phyloP scores from a whole-genome alignment of 169 alveolate genomes.

The Plasmodium chabaudi region DNA sequence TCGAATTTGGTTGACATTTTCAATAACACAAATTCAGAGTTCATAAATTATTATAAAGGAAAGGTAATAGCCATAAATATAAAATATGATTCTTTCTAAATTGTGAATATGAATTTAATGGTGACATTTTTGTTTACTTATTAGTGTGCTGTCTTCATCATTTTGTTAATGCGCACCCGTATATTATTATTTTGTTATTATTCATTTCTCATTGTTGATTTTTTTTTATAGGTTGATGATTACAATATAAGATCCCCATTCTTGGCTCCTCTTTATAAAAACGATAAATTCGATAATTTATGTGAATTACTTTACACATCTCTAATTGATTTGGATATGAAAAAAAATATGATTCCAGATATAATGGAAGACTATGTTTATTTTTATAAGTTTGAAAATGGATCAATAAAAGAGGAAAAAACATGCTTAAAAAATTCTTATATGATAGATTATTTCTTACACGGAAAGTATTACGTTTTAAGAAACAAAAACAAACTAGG shows the following conservation, averaged over 20 bases:
- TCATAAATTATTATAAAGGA: constrained; percentile 21
- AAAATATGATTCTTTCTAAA: neutral
- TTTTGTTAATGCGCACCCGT: neutral
- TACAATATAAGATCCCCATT: constrained; percentile 70
- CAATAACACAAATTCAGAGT: constrained; percentile 10
- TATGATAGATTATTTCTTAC: constrained; percentile 84
- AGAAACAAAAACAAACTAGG: constrained; percentile 84
- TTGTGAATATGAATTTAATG: neutral
- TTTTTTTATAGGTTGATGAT: constrained; percentile 21
- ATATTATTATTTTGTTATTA: neutral
- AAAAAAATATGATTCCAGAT: constrained; percentile 64
- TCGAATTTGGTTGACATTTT: constrained; percentile 36
- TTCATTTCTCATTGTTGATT: neutral
- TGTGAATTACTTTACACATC: constrained; percentile 66
- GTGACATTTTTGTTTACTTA: neutral
- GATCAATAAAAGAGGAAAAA: constrained; percentile 57
- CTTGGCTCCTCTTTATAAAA: constrained; percentile 32
- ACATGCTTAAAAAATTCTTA: constrained; percentile 80
- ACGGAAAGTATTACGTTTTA: constrained; percentile 79
- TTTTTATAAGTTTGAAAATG: constrained; percentile 61
- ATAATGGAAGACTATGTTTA: constrained; percentile 39
- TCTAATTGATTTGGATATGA: constrained; percentile 34
- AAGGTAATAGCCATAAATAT: constrained; percentile 28
- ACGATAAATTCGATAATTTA: constrained; percentile 24
- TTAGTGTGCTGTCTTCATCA: neutral